These are phyloP conservation scores for Agaricus bisporus DNA, from an alignment of 768 basidiomycete species.

Conservation along the genomic window DNA sequence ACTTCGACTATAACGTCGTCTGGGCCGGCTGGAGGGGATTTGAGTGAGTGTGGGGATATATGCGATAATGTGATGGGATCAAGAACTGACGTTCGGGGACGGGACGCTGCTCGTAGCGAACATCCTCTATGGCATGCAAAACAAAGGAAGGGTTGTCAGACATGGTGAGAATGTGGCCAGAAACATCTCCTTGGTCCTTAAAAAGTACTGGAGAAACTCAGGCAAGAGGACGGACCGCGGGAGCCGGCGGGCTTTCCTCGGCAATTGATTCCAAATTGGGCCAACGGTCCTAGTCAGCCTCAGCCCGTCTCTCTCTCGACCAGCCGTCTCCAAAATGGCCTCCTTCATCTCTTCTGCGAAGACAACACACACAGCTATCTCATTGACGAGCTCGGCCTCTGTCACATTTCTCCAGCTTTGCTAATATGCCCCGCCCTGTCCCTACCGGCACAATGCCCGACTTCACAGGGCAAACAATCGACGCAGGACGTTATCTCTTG, in stretches of 20 bases:
- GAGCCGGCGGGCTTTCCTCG: not conserved
- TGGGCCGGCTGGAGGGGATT: slow-evolving; percentile 41
- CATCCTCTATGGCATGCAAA: slow-evolving; percentile 59
- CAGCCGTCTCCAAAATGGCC: not conserved
- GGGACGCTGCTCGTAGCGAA: slow-evolving; percentile 67
- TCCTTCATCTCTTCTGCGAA: slow-evolving; percentile 6
- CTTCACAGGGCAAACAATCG: slow-evolving; percentile 44
- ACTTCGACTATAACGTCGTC: slow-evolving; percentile 85
- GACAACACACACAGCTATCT: not conserved
- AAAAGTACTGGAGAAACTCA: not conserved
- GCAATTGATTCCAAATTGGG: not conserved
- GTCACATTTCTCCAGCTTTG: slow-evolving; percentile 11
- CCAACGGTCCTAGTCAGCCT: slow-evolving; percentile 4
- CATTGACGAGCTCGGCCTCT: slow-evolving; percentile 4
- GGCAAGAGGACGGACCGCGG: not conserved
- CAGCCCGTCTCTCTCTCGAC: not conserved
- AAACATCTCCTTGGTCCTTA: not conserved
- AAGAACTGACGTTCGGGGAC: slow-evolving; percentile 57
- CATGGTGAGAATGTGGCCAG: slow-evolving; percentile 32
- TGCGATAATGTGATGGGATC: no score
- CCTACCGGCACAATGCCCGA: slow-evolving; percentile 41
- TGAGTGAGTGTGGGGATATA: not conserved
- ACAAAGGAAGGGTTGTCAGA: slow-evolving; percentile 78
- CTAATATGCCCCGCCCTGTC: slow-evolving; percentile 34
- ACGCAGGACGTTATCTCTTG: slow-evolving; percentile 56